These are phyloP conservation scores for Lachnellula subtilissima DNA, from an alignment of 2,329 filamentous ascomycete species.

Conservation along the genomic window DNA sequence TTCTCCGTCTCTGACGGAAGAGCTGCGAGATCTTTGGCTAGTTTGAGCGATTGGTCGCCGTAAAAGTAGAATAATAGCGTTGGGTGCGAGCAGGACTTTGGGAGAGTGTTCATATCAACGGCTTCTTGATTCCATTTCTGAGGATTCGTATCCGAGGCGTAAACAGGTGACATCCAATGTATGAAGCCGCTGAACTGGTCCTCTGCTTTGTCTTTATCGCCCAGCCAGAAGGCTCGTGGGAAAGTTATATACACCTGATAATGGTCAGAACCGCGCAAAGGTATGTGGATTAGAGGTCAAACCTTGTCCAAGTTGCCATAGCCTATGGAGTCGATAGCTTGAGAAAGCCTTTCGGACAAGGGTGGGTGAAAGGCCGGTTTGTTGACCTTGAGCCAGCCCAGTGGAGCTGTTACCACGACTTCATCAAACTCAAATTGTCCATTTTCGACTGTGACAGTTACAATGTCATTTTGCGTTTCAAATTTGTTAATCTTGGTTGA, in stretches of 20 bases:
- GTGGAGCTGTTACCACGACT: slow-evolving; percentile 46
- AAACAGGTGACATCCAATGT: slow-evolving; percentile 55
- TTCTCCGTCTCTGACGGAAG: slow-evolving; percentile 18
- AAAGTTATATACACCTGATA: slow-evolving; percentile 46
- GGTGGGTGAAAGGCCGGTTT: slow-evolving; percentile 39
- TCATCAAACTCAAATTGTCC: slow-evolving; percentile 32
- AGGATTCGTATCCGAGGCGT: slow-evolving; percentile 46
- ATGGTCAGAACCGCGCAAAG: slow-evolving; percentile 1
- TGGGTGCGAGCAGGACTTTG: slow-evolving; percentile 47
- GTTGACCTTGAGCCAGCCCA: slow-evolving; percentile 45
- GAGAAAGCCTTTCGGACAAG: slow-evolving; percentile 37
- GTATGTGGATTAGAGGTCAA: neutral
- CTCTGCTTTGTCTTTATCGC: slow-evolving; percentile 3
- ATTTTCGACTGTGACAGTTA: slow-evolving; percentile 17
- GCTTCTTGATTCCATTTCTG: slow-evolving; percentile 56
- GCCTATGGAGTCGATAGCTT: slow-evolving; percentile 45
- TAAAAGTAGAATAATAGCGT: slow-evolving; percentile 64
- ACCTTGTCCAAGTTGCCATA: slow-evolving; percentile 48
- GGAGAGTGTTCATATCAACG: slow-evolving; percentile 55
- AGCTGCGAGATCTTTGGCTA: slow-evolving; percentile 23
- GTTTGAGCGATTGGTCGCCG: slow-evolving; percentile 38
- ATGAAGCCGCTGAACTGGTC: slow-evolving; percentile 43
- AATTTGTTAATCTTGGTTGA: slow-evolving; percentile 22
- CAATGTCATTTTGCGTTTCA: slow-evolving; percentile 2
- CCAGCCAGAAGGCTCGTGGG: slow-evolving; percentile 56